Base-by-base conservation (phyloP, 1,284 basidiomycete species). In the Cerioporus squamosus region DNA sequence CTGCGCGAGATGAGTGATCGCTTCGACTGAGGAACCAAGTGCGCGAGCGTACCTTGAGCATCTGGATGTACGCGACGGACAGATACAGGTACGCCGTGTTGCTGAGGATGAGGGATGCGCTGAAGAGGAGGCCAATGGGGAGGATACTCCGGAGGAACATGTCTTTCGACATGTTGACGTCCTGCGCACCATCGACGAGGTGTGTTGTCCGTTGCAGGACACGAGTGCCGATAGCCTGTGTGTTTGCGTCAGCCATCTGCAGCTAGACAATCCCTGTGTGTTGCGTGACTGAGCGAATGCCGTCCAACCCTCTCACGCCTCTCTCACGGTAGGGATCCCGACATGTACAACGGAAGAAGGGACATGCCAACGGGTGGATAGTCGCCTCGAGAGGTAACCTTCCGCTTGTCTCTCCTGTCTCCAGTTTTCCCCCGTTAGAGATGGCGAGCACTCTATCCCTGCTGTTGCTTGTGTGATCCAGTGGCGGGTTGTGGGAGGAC, bases 11-110 rank as follows among this genome's bases (percentile, higher is more conserved):
- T 43, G n/a, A 22, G 22, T 20, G 15, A 17, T 10, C 15, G n/a
- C 9, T 43, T 43, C 12, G 9, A 40, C 36, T 24, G 14, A 20
- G 12, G 22, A 38, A 38, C 24, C 53, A 44, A 36, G 40, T n/a
- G n/a, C 29, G 29, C 20, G 26, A 31, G 23, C 74, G 36, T 57
- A 90, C 93, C 86, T 97, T 97, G 78, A 98, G 90, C 96, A 98
- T 98, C 74, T 98, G 96, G 66, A 98, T 97, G 77, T 96, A 98
- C 1, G 93, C 87, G 29, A 98, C 93, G 62, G 87, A 90, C 55
- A 98, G 86, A 62, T 94, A 90, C 33, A 98, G 87, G 74, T 98
- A 98, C 15, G 96, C 95, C 55, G 93, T 95, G 79, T 98, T 98
- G 76, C 90, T 93, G 56, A 97, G 81, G 68, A 98, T 95, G 59